Base-by-base conservation (phyloP, 2,329 filamentous ascomycete species). In the Aspergillus udagawae region DNA sequence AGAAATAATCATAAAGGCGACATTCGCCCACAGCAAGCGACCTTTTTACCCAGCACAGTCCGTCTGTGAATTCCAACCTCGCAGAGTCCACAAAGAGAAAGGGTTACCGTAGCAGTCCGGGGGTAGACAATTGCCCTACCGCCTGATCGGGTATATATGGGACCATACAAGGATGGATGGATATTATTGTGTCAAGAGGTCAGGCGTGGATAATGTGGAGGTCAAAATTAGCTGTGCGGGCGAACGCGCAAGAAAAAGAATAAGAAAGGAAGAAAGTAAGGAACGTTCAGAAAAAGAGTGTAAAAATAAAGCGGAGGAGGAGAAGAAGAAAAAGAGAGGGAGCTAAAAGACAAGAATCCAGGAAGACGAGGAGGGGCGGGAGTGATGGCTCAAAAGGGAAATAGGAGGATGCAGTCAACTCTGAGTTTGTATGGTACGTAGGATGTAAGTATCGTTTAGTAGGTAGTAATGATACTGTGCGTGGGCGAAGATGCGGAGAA, bases 21-120 rank as follows among this genome's bases (percentile, higher is more conserved):
- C 70, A 73, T 75, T 71, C 73, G 70, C 70, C 71, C 71, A 74
- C 72, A 66, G 66, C 65, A 57, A 56, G 56, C 52, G 53, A 38
- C 35, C 48, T 59, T 55, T 59, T 55, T 59, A 47, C 54, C 57
- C 54, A 52, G 56, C 56, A 54, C 38, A 42, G 38, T 49, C 42
- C 42, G 42, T 45, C 42, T 45, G 42, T 45, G n/a, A 23, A 20
- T 21, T 12, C 20, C 8, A 45, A 45, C 10, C 20, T 17, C 32
- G 7, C 14, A 17, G 32, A 17, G 14, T 17, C 14, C 32, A 17
- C 32, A 17, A 17, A 17, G 14, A 38, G 32, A 38, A 17, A 38
- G 14, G 32, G 32, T n/a, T 38, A 17, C 32, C 32, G 48, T 29
- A 49, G 44, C 29, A 44, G 47, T 54, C 42, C 32, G 21, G 27